Conservation (phyloP, 495 filamentous ascomycete species). For the Lasiosphaeria hispida region DNA sequence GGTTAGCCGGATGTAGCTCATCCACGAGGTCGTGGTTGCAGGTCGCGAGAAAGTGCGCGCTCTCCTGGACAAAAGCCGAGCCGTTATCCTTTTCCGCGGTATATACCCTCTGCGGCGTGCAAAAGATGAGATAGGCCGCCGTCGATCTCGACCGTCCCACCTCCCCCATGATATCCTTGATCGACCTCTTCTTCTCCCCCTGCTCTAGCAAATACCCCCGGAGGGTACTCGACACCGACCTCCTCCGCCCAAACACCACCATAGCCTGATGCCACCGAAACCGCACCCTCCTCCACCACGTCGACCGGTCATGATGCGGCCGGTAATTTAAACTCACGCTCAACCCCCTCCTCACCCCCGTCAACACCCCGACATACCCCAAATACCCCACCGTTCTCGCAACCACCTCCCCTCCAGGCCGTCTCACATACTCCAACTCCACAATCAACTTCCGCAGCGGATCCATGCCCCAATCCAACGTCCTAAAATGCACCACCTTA, state of each 20-base stretch:
- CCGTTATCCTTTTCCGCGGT: conserved; percentile 59
- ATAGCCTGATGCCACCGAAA: conserved; percentile 47
- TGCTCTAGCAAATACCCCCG: conserved; percentile 41
- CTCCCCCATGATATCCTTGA: conserved; percentile 22
- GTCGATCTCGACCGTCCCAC: conserved; percentile 45
- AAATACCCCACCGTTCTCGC: conserved; percentile 61
- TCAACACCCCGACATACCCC: conserved; percentile 62
- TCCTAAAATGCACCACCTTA: conserved; percentile 60
- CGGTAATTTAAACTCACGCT: conserved; percentile 66
- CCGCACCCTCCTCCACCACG: conserved; percentile 13
- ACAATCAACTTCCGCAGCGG: conserved; percentile 54
- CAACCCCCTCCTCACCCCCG: conserved; percentile 54
- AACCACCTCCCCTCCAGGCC: conserved; percentile 39
- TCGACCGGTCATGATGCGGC: conserved; percentile 49
- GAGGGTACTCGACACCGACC: conserved; percentile 54
- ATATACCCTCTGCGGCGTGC: conserved; percentile 43
- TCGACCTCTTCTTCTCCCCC: not conserved
- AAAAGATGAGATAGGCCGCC: conserved; percentile 59
- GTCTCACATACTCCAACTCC: conserved; percentile 54
- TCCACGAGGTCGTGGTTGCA: conserved; percentile 59
- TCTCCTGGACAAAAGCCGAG: conserved; percentile 19
- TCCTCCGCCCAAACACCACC: conserved; percentile 56
- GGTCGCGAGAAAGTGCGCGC: conserved; percentile 37
- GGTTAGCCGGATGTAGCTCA: conserved; percentile 49
- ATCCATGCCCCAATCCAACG: conserved; percentile 69